Percentiles rank a stretch among this genome's conserved stretches.
Conservation (phyloP, 2,329 filamentous ascomycete species). For the Fusarium sp. region DNA sequence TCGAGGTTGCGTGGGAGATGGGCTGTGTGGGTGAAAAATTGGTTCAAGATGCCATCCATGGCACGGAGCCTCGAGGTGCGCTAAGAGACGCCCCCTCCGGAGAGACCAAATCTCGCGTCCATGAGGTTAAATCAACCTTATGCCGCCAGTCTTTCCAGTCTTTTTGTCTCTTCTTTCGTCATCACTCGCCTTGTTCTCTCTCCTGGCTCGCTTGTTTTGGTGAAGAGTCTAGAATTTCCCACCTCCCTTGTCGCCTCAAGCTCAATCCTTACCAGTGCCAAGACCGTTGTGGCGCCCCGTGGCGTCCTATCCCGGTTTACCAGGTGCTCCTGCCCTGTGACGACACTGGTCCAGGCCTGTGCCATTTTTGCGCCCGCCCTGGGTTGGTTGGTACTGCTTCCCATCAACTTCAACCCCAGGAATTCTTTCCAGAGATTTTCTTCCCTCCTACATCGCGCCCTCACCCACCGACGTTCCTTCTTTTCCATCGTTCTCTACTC, state of each 20-base stretch:
- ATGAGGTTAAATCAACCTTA: constrained; percentile 29
- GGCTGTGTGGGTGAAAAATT: constrained; percentile 10
- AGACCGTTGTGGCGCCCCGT: constrained; percentile 39
- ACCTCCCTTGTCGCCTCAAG: constrained; percentile 1
- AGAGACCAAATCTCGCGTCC: constrained; percentile 28
- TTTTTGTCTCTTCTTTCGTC: neutral
- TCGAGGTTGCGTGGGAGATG: constrained; percentile 9
- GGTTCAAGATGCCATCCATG: constrained; percentile 25
- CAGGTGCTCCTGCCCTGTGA: constrained; percentile 43
- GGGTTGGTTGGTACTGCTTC: neutral
- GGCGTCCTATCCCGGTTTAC: constrained; percentile 34
- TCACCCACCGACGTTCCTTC: constrained; percentile 4
- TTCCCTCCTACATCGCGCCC: constrained; percentile 3
- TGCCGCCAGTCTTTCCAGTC: neutral
- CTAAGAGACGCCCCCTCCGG: constrained; percentile 21
- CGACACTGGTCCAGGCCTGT: constrained; percentile 43
- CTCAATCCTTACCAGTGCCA: constrained; percentile 13
- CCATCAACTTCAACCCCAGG: constrained; percentile 11
- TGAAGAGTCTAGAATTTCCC: neutral
- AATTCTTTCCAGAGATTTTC: constrained; percentile 4
- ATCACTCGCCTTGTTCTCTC: neutral
- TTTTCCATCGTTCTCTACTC: constrained; percentile 2
- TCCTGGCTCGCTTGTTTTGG: neutral
- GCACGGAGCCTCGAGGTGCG: constrained; percentile 13
- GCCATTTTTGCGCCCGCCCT: constrained; percentile 35